These are phyloP conservation scores for Penicillium riverlandense DNA, from an alignment of 495 filamentous ascomycete genomes.

Conservation along the genomic window DNA sequence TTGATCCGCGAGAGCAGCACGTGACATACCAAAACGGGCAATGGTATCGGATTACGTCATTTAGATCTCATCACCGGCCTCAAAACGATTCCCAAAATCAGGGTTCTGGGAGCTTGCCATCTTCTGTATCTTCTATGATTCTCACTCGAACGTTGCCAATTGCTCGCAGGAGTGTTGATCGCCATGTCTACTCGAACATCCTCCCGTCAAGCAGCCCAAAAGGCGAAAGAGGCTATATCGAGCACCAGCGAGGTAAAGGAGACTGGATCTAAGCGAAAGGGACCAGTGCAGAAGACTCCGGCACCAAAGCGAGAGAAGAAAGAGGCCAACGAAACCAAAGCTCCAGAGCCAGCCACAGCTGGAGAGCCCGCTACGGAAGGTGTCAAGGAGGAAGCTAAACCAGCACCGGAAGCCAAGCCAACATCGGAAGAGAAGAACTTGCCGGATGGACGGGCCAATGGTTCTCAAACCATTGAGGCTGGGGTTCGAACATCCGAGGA, in stretches of 20 bases:
- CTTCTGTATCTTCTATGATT: too few species aligned
- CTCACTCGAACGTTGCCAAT: too few species aligned
- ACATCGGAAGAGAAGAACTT: not conserved
- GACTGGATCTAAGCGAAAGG: constrained; percentile 31
- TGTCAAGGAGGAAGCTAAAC: not conserved
- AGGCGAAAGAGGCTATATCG: constrained; percentile 38
- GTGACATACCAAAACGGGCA: constrained; percentile 12
- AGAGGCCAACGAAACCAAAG: constrained; percentile 17
- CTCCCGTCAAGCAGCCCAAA: constrained; percentile 35
- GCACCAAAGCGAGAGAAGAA: constrained; percentile 29
- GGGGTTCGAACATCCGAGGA: constrained; percentile 31
- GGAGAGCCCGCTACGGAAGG: too few species aligned
- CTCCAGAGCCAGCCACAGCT: constrained; percentile 17
- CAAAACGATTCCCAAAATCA: too few species aligned
- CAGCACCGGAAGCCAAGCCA: constrained; percentile 13
- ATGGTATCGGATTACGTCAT: constrained; percentile 14
- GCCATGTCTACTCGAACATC: constrained; percentile 34
- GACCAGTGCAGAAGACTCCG: constrained; percentile 12
- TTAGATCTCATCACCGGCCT: constrained; percentile 10
- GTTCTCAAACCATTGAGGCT: constrained; percentile 5
- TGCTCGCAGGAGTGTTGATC: too few species aligned
- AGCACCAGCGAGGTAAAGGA: constrained; percentile 17
- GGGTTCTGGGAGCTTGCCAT: too few species aligned
- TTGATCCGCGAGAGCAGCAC: not conserved
- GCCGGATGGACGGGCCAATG: constrained; percentile 3